Percentiles rank a stretch among this genome's conserved stretches.
Conservation (phyloP, 768 basidiomycete genomes). For the Rhizopogon salebrosus region DNA sequence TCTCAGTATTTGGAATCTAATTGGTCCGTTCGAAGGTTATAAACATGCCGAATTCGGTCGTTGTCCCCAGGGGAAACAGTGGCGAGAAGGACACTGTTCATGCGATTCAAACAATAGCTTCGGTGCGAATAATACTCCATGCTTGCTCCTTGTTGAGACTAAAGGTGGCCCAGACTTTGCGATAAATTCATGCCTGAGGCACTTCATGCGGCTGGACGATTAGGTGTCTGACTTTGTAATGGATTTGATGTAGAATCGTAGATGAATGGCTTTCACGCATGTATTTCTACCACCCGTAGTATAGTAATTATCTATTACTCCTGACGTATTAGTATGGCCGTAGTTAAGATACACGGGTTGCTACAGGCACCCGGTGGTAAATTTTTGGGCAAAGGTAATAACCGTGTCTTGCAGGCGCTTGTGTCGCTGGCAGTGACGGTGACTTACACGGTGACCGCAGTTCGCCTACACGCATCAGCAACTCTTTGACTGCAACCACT, state of each 20-base stretch:
- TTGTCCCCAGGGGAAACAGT: conserved; percentile 74
- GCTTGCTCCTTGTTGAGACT: not conserved
- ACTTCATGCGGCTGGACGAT: conserved; percentile 25
- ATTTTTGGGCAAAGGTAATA: no score
- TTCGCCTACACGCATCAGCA: no score
- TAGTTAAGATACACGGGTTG: no score
- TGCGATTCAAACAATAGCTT: conserved; percentile 74
- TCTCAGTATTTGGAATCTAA: not conserved
- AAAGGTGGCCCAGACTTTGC: conserved; percentile 15
- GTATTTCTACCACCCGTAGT: not conserved
- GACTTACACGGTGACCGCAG: no score
- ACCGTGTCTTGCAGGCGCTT: no score
- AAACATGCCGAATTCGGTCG: conserved; percentile 93
- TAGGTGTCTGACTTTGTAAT: not conserved
- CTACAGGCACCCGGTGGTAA: no score
- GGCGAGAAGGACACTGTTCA: conserved; percentile 80
- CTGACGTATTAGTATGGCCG: no score
- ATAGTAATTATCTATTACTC: not conserved
- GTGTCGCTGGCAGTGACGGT: no score
- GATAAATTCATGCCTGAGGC: conserved; percentile 23
- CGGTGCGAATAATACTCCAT: conserved; percentile 37
- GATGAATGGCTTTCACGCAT: not conserved
- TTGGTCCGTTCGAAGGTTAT: conserved; percentile 39
- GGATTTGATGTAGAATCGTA: not conserved
- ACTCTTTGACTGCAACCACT: not conserved